Percentiles rank a stretch among this genome's conserved stretches.
Evolutionary conservation across 1,139 yeast species (phyloP).

Genomic region (Zygoascus sp.): DNA sequence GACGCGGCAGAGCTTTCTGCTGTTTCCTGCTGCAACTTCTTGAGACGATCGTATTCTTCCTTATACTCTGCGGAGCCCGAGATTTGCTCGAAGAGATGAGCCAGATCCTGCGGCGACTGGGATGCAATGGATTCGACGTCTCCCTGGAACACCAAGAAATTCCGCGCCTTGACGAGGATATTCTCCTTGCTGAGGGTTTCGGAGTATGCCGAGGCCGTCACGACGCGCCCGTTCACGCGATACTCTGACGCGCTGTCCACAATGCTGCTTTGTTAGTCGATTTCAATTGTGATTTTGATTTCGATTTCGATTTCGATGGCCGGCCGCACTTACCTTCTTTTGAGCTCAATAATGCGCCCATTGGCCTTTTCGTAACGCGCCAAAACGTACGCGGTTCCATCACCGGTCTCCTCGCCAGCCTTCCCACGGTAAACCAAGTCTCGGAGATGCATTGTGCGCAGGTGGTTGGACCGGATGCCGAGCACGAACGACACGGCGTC

Average conservation of each 20-base stretch:
- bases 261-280: neutral
- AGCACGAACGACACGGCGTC: conserved; percentile 95
- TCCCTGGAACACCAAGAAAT: conserved; percentile 93
- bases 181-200: conserved; percentile 69
- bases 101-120: conserved; percentile 72
- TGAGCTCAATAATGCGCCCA: conserved; percentile 32
- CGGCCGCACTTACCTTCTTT: conserved; percentile 19
- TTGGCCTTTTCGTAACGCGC: conserved; percentile 66
- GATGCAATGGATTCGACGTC: conserved; percentile 94
- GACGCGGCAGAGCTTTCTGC: conserved; percentile 62
- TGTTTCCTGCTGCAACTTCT: conserved; percentile 63
- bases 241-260: conserved; percentile 60
- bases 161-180: conserved; percentile 82
- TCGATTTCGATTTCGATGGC: no score
- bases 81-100: conserved; percentile 71
- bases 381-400: conserved; percentile 62
- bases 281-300: neutral
- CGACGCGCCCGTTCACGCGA: conserved; percentile 57
- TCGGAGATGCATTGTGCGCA: conserved; percentile 67
- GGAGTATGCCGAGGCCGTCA: conserved; percentile 62
- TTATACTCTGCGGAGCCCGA: conserved; percentile 73
- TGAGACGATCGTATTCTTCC: conserved; percentile 62
- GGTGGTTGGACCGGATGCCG: conserved; percentile 73
- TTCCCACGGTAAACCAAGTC: conserved; percentile 82
- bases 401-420: conserved; percentile 30